Base-by-base conservation (phyloP, 768 basidiomycete species). In the Boletus reticulatus region DNA sequence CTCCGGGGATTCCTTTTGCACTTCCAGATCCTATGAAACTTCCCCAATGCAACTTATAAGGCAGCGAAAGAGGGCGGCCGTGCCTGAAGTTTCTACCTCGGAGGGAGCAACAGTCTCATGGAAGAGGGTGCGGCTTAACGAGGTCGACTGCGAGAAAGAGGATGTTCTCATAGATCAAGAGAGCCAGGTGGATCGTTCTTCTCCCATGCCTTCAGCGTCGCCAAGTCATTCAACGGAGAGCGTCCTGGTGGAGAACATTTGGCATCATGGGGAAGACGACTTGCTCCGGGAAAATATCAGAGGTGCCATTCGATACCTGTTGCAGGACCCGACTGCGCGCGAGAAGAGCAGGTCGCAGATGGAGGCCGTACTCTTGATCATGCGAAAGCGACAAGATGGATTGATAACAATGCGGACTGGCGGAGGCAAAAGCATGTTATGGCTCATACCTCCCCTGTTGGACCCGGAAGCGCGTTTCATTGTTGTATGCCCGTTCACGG, bases 351-450 rank as follows among this genome's bases (percentile, higher is more conserved):
- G 4, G 11, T 50, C 34, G 10, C 53, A 55, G 42, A 49, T 55
- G 47, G 53, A 50, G n/a, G 53, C 41, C 24, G 12, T 55, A 0
- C 53, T 55, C 6, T 20, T 50, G 34, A 4, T 50, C 0, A 50
- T 55, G 53, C 42, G 14, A 20, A 50, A 50, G 24, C n/a, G 11
- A 11, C 42, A 50, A 11, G 53, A 55, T 43, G 48, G 24, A 20
- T 50, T 55, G 34, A 43, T 55, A 43, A 50, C 53, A 22, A 55
- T 55, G 53, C 17, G 53, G 27, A 55, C 53, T 10, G 53, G 53
- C 0, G 42, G 53, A 12, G 53, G 53, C 4, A 55, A 55, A 29
- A 55, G 53, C 27, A 43, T 54, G 47, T 14, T 49, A 13, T 54
- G 53, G 53, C 24, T 54, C 8, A 4, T 43, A 27, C 47, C 53